Base-by-base conservation (phyloP, 2,329 filamentous ascomycete species). In the Epichloe glyceriae region DNA sequence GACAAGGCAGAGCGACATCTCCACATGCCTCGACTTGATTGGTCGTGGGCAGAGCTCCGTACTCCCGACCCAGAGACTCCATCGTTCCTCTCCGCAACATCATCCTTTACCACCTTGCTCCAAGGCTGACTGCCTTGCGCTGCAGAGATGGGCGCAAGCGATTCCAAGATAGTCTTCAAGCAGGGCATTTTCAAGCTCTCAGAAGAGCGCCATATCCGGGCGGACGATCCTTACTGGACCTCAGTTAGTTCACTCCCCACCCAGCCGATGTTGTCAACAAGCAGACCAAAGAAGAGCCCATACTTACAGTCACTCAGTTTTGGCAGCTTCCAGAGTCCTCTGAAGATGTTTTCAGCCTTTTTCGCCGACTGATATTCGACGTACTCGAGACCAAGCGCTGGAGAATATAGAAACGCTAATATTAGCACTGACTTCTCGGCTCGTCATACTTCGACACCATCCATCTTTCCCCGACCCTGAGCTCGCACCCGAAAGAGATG, bases 161-260 rank as follows among this genome's bases (percentile, higher is more conserved):
- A 97, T 73, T 97, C 91, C 62, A 97, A 97, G 78, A 83, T 97
- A 65, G 88, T 91, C 65, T 97, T 98, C 79, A 97, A 96, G 72
- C 88, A 95, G 71, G 91, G 90, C 70, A 95, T 97, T 73, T 96
- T 97, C 74, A 83, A 86, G 64, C 81, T 98, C 53, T 93, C 89
- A n/a, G 89, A 95, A 67, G 86, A 95, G 67, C 82, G 83, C 58
- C 78, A 86, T 65, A 96, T 97, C 64, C 78, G 88, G 53, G 82
- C 88, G 51, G 85, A 93, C 69, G 88, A 96, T 71, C 76, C 82
- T 17, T 96, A 95, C 72, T 98, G 93, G 93, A 83, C 86, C 56
- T 87, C 88, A 66, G 89, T 94, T 63, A 30, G 85, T 74, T n/a
- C 19, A 47, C 43, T 50, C 49, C 20, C n/a, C 34, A 44, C 34